Percentiles rank a stretch among this genome's conserved stretches.
These are phyloP conservation scores for Solanum appendiculatum DNA, from an alignment of 257 asterid species.

Conservation along the genomic window DNA sequence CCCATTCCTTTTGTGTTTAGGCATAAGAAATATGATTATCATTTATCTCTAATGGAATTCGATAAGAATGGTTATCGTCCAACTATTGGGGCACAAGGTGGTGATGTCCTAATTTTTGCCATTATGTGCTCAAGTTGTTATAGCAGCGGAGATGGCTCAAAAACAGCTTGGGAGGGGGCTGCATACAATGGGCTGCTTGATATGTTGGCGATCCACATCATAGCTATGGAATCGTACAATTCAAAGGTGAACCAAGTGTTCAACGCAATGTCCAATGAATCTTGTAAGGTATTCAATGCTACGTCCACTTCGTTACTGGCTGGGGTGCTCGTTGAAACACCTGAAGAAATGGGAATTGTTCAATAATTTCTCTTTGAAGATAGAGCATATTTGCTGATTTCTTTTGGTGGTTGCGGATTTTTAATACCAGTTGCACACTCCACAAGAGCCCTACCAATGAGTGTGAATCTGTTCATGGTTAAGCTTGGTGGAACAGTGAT, in stretches of 20 bases:
- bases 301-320: neutral
- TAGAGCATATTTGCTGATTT: neutral
- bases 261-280: neutral
- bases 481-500: neutral
- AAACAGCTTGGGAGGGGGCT: neutral
- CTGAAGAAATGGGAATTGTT: neutral
- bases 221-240: neutral
- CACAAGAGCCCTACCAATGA: neutral
- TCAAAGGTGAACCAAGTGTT: neutral
- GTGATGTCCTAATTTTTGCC: slow-evolving; percentile 50
- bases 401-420: neutral
- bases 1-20: neutral
- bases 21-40: slow-evolving; percentile 23
- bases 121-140: neutral
- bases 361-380: neutral
- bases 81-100: slow-evolving; percentile 76
- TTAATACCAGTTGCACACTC: neutral
- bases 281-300: neutral
- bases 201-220: neutral
- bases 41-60: slow-evolving; percentile 35
- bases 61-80: slow-evolving; percentile 47
- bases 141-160: neutral
- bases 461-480: neutral
- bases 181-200: neutral
- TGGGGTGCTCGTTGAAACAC: neutral